Evolutionary conservation across 768 basidiomycete species (phyloP), one percentile per base, ranked within the genome.

Genomic region (Suillus weaverae): DNA sequence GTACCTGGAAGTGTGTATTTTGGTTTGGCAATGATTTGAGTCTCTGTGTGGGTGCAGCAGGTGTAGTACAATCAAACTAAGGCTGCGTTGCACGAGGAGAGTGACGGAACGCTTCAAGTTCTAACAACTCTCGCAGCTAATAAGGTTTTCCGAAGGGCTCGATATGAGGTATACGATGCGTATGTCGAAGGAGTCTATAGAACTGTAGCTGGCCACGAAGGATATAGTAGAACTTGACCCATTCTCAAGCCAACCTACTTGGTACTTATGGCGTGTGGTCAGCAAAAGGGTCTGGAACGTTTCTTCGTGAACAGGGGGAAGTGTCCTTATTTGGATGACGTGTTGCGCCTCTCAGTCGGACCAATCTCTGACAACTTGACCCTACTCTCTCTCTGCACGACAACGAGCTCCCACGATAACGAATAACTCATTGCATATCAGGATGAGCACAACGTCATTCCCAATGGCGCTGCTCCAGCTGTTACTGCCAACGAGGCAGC

Each of bases 401-500:
- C 78, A 75, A 94, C 92, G 90, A 90, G 87, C 79, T 85, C 85
- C 50, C 86, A 90, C 81, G 93, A 94, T 80, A 91, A 91, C 77
- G 92, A 95, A 74, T 92, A 95, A 73, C 88, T 95, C 50, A 93
- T 95, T 76, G 94, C 94, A 82, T 94, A 94, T 83, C 94, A 95
- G 79, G 94, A 95, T 70, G 92, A 94, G 75, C 86, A 92, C 70
- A 91, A 94, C 72, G 83, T 89, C 66, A 82, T 88, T 64, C 83
- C 90, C 60, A 89, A 83, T 66, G 86, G 86, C 64, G 79, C 79
- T 48, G 75, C 81, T 35, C 81, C 79, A 33, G 70, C 78, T 43
- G 72, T 85, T 35, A 79, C 80, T 35, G 75, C 83, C 33, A 85
- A 84, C 65, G 85, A 83, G 61, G 82, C 83, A 66, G 78, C 81